Conservation (phyloP, 164 flowering plant species). For the Tinospora cordifolia region DNA sequence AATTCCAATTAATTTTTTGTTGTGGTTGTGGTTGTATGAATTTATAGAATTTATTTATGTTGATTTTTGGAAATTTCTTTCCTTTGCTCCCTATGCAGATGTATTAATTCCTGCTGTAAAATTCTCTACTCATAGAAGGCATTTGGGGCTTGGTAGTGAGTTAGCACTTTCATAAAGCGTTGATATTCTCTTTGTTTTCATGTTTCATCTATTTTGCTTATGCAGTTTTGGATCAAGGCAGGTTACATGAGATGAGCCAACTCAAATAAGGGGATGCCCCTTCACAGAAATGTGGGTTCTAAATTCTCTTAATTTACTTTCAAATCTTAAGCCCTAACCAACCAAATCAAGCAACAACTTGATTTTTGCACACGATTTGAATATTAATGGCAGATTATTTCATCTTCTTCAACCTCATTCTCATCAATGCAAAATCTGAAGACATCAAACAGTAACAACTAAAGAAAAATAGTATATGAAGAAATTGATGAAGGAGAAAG, state of each 20-base stretch:
- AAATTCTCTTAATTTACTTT: conserved; percentile 83
- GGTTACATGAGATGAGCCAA: conserved; percentile 42
- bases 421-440: no score
- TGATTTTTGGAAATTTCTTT: not conserved
- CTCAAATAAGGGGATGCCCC: conserved; percentile 35
- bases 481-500: no score
- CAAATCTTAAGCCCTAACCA: no score
- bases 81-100: conserved; percentile 38
- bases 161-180: conserved; percentile 30
- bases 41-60: no score
- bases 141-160: conserved; percentile 58
- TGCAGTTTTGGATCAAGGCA: conserved; percentile 20
- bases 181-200: not conserved
- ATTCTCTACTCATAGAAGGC: conserved; percentile 63
- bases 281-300: conserved; percentile 81
- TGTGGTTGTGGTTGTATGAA: no score
- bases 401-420: no score
- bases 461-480: no score
- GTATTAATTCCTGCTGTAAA: conserved; percentile 89
- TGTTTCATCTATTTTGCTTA: not conserved
- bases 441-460: no score
- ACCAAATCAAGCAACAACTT: no score
- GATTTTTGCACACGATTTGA: no score
- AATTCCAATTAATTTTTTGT: not conserved
- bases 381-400: no score